Evolutionary conservation across 805 yeast species (phyloP).

Genomic region (Scheffersomyces lignosus): DNA sequence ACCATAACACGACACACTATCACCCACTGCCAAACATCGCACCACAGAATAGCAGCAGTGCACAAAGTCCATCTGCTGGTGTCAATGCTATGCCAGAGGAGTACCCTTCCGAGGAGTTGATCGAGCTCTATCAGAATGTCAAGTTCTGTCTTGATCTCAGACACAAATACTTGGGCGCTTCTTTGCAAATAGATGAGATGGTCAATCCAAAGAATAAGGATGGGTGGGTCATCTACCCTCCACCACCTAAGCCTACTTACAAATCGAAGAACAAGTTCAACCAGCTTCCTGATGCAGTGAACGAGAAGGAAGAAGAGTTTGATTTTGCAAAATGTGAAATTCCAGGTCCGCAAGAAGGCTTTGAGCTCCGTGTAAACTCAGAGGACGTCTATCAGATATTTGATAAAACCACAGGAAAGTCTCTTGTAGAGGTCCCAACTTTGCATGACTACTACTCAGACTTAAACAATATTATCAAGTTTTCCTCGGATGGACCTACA

Average conservation of each 20-base stretch:
- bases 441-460: constrained; percentile 84
- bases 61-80: constrained; percentile 8
- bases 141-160: constrained; percentile 70
- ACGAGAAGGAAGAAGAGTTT: constrained; percentile 51
- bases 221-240: constrained; percentile 83
- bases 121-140: constrained; percentile 62
- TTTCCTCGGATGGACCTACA: constrained; percentile 93
- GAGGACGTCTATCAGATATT: constrained; percentile 73
- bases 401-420: constrained; percentile 30
- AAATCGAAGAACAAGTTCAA: constrained; percentile 60
- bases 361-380: constrained; percentile 48
- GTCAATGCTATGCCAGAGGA: constrained; percentile 42
- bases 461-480: constrained; percentile 65
- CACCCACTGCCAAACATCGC: constrained; percentile 20
- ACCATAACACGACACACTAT: constrained; percentile 13
- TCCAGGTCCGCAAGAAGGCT: constrained; percentile 47
- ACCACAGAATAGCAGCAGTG: constrained; percentile 16
- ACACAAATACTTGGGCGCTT: constrained; percentile 67
- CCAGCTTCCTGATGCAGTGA: constrained; percentile 34
- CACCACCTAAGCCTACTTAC: constrained; percentile 86
- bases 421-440: constrained; percentile 68
- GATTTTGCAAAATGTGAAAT: constrained; percentile 56
- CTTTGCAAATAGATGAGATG: constrained; percentile 63
- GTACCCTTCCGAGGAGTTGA: constrained; percentile 65
- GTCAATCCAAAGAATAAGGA: constrained; percentile 82